Base-by-base conservation (phyloP, 306 rosid genomes). In the Calophaca sinica region DNA sequence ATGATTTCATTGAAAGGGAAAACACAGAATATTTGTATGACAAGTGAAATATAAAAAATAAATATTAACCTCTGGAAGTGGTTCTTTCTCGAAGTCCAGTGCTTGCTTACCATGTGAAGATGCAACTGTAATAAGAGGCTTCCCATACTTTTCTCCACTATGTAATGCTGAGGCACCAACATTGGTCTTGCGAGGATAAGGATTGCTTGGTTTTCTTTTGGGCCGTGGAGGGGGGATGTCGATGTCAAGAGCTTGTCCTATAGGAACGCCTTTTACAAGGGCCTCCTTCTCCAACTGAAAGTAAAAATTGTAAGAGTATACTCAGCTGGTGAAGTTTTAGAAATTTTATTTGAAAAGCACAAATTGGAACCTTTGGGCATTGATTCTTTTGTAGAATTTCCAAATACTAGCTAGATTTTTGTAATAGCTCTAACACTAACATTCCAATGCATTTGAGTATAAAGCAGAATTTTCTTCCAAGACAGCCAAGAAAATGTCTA, bases 211-310 rank as follows among this genome's bases (percentile, higher is more conserved):
- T 80, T 94, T 94, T 85, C 96, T 87, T 86, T 94, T 94, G 74
- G 96, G 96, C 70, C 97, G 96, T 46, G 99, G 99, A 72, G 99
- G 99, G 48, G 99, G 99, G 52, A 94, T 91, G 49, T 91, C 96
- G 79, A 94, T 90, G 74, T 91, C 96, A 41, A 88, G 78, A 68
- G 96, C 80, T 72, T 88, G 87, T 67, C 94, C 93, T 46, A 86
- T 59, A 10, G 96, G 89, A 82, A 86, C 79, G 36, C 97, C 96
- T 82, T 87, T 94, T 44, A 85, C 80, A 60, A 82, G 83, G 61
- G 99, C 96, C 78, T 92, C 96, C 83, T 92, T 94, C 87, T 94
- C 96, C 89, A 92, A 79, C 99, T 94, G 97, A 64, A 79, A 79
- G 69, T 46, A 33, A 62, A 79, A 79, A 20, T 75, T 35, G 12